Percentiles rank a stretch among this genome's conserved stretches.
These are phyloP conservation scores for Arachnomyces sp. DNA, from an alignment of 2,329 filamentous ascomycete genomes.

Conservation along the genomic window DNA sequence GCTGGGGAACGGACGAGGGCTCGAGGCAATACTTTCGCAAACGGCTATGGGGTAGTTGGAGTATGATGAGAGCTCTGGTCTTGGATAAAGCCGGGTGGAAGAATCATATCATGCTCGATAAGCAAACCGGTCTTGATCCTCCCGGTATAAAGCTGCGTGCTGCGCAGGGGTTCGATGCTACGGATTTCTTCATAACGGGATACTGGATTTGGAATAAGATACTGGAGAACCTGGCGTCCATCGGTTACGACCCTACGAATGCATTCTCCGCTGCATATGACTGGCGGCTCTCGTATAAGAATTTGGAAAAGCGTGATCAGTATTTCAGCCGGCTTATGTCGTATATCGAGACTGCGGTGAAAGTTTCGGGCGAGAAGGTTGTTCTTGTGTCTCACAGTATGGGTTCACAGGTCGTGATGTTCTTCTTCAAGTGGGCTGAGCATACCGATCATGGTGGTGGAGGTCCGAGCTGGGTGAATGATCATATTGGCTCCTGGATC, in stretches of 20 bases:
- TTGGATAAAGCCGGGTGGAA: constrained; percentile 94
- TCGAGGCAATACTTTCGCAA: constrained; percentile 91
- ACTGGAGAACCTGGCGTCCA: constrained; percentile 87
- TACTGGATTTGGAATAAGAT: constrained; percentile 99
- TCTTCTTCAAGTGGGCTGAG: constrained; percentile 76
- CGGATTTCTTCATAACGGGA: constrained; percentile 72
- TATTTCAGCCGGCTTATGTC: constrained; percentile 89
- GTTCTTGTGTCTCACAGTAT: constrained; percentile 91
- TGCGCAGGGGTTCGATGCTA: constrained; percentile 93
- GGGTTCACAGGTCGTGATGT: constrained; percentile 88
- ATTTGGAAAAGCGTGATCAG: constrained; percentile 82
- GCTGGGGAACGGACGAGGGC: constrained; percentile 81
- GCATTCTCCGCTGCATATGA: constrained; percentile 69
- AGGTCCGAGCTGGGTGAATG: constrained; percentile 82
- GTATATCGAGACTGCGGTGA: constrained; percentile 76
- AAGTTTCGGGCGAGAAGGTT: constrained; percentile 68
- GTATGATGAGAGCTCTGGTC: constrained; percentile 93
- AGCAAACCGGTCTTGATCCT: constrained; percentile 81
- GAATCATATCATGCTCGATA: constrained; percentile 93
- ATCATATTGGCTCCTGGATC: constrained; percentile 88
- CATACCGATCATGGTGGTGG: constrained; percentile 68
- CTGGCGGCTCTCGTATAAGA: constrained; percentile 85
- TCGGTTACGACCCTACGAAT: constrained; percentile 85
- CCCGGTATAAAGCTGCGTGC: constrained; percentile 83
- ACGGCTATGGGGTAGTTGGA: constrained; percentile 95